Evolutionary conservation across 495 filamentous ascomycete genomes (phyloP), one percentile per base, ranked within the genome.

Genomic region (Penicillium fimorum): DNA sequence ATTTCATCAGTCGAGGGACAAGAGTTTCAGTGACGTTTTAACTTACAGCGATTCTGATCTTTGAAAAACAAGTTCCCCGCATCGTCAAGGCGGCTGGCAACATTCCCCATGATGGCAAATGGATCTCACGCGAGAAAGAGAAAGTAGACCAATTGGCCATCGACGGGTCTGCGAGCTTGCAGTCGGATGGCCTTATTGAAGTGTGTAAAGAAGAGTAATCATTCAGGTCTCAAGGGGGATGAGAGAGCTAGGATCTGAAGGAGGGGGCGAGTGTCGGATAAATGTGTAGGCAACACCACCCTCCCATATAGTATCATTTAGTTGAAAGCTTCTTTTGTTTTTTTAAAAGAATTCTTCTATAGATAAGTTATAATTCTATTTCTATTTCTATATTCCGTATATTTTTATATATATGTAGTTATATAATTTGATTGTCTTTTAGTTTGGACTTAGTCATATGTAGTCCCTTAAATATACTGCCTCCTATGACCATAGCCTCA

Each of bases 11-110:
- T 25, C 24, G n/a, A 11, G 24, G 40, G n/a, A 12, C 10, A 13
- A 35, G 17, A 52, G 8, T 4, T 33, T 27, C 12, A 4, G 22
- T 25, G 50, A 30, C 32, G 6, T 17, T 29, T 22, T 17, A n/a
- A 57, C 82, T 60, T 71, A 97, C 93, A 84, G 79, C 90, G 84
- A 67, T 78, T 89, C 75, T 97, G 94, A 69, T 98, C 92, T 76
- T 89, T 87, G 71, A 97, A 80, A 69, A 88, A 92, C 71, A 97
- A 74, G 64, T 82, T 79, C 59, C 86, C 82, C 67, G 88, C 88
- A 74, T 96, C 92, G 66, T 97, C 93, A 59, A 87, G 85, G 72
- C 85, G 87, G 79, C 92, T 97, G 72, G 83, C 88, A 71, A 97
- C 88, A 79, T 89, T 92, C 59, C 94, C 94, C 94, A 98, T 98